Percentiles rank a stretch among this genome's conserved stretches.
phyloP scores from a whole-genome alignment of 306 rosid species.

The Senna siamea region DNA sequence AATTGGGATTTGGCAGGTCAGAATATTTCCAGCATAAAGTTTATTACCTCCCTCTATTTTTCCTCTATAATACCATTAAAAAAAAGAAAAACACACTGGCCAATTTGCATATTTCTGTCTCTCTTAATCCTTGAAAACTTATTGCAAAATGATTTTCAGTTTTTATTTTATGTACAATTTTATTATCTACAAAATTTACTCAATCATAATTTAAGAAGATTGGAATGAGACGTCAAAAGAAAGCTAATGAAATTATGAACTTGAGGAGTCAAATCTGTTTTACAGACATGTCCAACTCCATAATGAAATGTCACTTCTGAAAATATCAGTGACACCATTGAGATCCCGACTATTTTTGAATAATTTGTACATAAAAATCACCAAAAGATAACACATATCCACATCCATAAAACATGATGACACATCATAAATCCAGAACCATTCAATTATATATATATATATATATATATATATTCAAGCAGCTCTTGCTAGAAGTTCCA shows the following conservation, averaged over 20 bases:
- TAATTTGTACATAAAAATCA: constrained; percentile 4
- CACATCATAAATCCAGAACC: background rate
- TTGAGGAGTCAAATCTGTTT: background rate
- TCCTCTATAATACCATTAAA: no score
- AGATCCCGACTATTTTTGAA: background rate
- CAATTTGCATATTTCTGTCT: no score
- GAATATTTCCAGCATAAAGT: background rate
- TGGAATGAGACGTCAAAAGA: background rate
- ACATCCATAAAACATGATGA: background rate
- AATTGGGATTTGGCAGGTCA: background rate
- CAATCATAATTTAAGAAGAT: no score
- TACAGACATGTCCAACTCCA: constrained; percentile 2
- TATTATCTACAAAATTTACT: no score
- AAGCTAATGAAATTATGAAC: background rate
- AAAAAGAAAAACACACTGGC: no score
- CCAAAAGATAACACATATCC: background rate
- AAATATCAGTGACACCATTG: background rate
- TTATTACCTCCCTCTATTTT: no score
- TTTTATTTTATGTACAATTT: no score
- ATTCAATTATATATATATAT: no score
- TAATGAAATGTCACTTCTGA: constrained; percentile 15
- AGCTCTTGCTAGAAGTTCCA: constrained; percentile 70
- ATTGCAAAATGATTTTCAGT: no score
- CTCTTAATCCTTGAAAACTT: no score
- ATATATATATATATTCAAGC: constrained; percentile 49